Evolutionary conservation across 345 rosid genomes (phyloP).

Genomic region (Trapa bicornis): DNA sequence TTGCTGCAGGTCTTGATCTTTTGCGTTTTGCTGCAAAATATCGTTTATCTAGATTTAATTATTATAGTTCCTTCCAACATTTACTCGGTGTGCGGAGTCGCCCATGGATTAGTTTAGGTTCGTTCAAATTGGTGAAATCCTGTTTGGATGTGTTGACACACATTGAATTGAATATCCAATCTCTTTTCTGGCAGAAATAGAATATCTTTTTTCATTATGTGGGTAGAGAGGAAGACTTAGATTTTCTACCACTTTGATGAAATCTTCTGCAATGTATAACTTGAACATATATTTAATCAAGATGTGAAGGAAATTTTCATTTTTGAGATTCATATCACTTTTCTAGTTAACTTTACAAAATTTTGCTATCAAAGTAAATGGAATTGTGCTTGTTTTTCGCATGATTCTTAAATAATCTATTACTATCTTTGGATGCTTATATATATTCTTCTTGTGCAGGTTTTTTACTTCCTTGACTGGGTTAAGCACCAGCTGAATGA

Average conservation of each 20-base stretch:
- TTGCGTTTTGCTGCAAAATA: neutral
- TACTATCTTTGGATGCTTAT: neutral
- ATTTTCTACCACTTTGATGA: neutral
- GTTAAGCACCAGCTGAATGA: constrained; percentile 77
- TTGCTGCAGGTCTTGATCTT: constrained; percentile 67
- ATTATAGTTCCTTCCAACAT: neutral
- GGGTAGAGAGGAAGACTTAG: neutral
- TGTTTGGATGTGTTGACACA: too few species aligned
- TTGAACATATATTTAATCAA: neutral
- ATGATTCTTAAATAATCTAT: too few species aligned
- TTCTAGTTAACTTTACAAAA: neutral
- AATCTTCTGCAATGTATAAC: neutral
- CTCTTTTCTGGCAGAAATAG: neutral
- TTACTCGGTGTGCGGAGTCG: neutral
- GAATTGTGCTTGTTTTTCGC: too few species aligned
- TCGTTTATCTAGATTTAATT: neutral
- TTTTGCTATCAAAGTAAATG: neutral
- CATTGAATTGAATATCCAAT: neutral
- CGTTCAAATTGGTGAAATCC: too few species aligned
- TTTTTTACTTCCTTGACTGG: constrained; percentile 91
- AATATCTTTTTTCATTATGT: neutral
- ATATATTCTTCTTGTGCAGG: constrained; percentile 23
- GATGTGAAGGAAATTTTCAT: neutral
- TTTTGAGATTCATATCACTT: neutral
- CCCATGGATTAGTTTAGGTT: neutral